Evolutionary conservation across 495 filamentous ascomycete genomes (phyloP).

Genomic region (Pyronema omphalodes): DNA sequence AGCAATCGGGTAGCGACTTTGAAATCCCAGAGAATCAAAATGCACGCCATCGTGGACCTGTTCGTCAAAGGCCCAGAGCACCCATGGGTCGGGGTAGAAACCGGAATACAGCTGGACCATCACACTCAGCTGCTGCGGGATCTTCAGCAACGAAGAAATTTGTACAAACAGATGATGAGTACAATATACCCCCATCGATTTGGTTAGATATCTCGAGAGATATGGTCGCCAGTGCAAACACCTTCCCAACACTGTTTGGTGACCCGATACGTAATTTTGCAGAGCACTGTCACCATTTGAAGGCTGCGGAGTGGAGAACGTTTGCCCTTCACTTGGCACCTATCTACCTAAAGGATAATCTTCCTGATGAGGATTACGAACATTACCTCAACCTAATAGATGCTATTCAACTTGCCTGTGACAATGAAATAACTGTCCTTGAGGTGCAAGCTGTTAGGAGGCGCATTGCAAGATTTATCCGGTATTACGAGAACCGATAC

Average conservation of each 20-base stretch:
- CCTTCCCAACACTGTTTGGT: constrained; percentile 4
- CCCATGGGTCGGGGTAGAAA: too few relatives aligned
- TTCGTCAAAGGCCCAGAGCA: too few relatives aligned
- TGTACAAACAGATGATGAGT: constrained; percentile 5
- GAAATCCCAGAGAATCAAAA: too few relatives aligned
- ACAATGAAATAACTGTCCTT: not conserved
- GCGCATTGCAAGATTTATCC: not conserved
- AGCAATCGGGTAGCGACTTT: too few relatives aligned
- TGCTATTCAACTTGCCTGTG: constrained; percentile 1
- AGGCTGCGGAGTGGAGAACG: constrained; percentile 7
- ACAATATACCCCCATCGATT: not conserved
- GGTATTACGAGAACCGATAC: constrained; percentile 6
- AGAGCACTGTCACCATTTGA: constrained; percentile 3
- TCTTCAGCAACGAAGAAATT: constrained; percentile 3
- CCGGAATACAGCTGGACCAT: too few relatives aligned
- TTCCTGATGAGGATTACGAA: constrained; percentile 3
- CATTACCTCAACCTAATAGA: constrained; percentile 3
- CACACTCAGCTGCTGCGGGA: not conserved
- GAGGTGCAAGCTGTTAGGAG: not conserved
- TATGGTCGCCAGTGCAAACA: constrained; percentile 1
- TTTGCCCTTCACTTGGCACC: not conserved
- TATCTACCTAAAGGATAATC: constrained; percentile 5
- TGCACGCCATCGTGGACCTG: too few relatives aligned
- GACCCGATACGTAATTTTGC: not conserved
- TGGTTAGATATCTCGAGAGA: constrained; percentile 2